Evolutionary conservation across 495 filamentous ascomycete species (phyloP), one percentile per base, ranked within the genome.

Genomic region (Penicillium desertorum): DNA sequence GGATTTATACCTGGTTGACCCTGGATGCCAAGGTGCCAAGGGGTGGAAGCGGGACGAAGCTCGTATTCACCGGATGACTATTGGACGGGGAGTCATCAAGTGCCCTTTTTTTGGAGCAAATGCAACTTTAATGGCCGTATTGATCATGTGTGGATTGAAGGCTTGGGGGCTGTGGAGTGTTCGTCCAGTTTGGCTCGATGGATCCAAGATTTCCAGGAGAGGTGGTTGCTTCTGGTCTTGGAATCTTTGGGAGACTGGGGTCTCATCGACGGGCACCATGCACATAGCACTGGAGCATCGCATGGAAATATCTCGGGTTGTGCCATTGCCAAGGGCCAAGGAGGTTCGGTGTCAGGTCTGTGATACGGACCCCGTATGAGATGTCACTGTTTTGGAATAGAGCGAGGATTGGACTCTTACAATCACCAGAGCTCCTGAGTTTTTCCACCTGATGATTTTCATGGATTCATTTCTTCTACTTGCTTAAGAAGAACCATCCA

Each of bases 1-100:
- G 39, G 37, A 16, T 34, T 19, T 43, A 43, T 53, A 53, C 16
- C 25, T 44, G n/a, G 25, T 39, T 17, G 11, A 34, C 51, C 51
- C 51, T 54, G 51, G 36, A 45, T 16, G 51, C 51, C 51, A 54
- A 54, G 51, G 41, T 44, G 51, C 41, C 41, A 54, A 54, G 41
- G 17, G 25, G 27, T 10, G 22, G 5, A 22, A 54, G 17, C 39
- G 51, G 41, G 41, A 45, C 41, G 9, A 22, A 2, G 25, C 51
- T 54, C 51, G 51, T 54, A n/a, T 54, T 54, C 4, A 12, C 10
- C 11, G 5, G 10, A 37, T n/a, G 17, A 34, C 34, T 11, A 51
- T 51, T 51, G 48, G 48, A 7, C 10, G 10, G 5, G 17, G 12
- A 19, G 14, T 19, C 22, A 51, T 17, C 16, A 27, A 51, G 25